Evolutionary conservation across 2,329 filamentous ascomycete species (phyloP).

Genomic region (Trichophyton verrucosum): DNA sequence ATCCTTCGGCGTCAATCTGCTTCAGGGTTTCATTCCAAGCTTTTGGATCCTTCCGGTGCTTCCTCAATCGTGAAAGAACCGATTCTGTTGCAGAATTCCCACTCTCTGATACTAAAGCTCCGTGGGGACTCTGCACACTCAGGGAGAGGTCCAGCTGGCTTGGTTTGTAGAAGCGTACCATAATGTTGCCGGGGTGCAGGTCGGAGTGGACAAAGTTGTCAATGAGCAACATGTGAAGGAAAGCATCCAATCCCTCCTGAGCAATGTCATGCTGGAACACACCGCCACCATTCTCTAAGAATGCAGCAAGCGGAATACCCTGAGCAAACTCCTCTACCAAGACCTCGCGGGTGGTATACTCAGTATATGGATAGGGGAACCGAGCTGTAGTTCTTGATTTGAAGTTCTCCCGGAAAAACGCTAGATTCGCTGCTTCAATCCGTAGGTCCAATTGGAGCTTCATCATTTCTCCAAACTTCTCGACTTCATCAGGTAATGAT

Average conservation of each 20-base stretch:
- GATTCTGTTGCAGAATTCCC: constrained; percentile 57
- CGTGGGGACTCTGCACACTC: constrained; percentile 19
- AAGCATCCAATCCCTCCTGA: constrained; percentile 87
- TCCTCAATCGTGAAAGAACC: constrained; percentile 66
- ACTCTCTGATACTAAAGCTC: background rate
- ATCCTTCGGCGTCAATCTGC: constrained; percentile 74
- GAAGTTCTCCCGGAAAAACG: constrained; percentile 82
- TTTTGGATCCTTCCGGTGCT: constrained; percentile 52
- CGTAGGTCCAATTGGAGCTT: constrained; percentile 87
- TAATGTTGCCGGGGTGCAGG: constrained; percentile 94
- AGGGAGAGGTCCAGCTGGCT: constrained; percentile 55
- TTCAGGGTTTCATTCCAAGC: constrained; percentile 64
- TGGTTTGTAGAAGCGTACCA: constrained; percentile 94
- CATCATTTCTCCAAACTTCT: constrained; percentile 98
- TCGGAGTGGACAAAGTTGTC: constrained; percentile 98
- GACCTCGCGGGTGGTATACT: constrained; percentile 85
- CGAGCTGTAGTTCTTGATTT: constrained; percentile 80
- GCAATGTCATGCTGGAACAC: constrained; percentile 90
- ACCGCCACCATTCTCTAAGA: constrained; percentile 82
- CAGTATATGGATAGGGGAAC: constrained; percentile 88
- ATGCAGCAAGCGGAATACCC: constrained; percentile 80
- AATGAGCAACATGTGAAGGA: constrained; percentile 88
- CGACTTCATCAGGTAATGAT: constrained; percentile 85
- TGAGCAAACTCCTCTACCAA: constrained; percentile 92
- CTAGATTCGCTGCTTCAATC: constrained; percentile 82